Conservation (phyloP, 768 basidiomycete species). For the Hygrophorus pudorinus region DNA sequence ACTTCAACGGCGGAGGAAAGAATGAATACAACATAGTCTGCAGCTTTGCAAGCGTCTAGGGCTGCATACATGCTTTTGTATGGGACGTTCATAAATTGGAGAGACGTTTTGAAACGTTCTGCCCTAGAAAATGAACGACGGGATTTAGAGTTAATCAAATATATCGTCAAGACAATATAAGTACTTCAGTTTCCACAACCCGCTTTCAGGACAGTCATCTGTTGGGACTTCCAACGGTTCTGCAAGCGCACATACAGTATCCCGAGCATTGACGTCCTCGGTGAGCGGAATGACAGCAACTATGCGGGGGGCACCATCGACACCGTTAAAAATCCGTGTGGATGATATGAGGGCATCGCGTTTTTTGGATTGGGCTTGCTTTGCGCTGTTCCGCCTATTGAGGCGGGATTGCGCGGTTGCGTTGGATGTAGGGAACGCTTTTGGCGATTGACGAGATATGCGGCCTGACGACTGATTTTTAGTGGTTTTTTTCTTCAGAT, state of each 20-base stretch:
- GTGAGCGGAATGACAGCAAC: slow-evolving; percentile 83
- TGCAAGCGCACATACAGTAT: slow-evolving; percentile 47
- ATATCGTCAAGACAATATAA: slow-evolving; percentile 13
- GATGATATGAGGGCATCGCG: slow-evolving; percentile 57
- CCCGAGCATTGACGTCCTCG: slow-evolving; percentile 45
- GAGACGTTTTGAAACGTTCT: slow-evolving; percentile 82
- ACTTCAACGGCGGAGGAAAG: slow-evolving; percentile 82
- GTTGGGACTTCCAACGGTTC: slow-evolving; percentile 45
- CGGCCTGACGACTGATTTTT: slow-evolving; percentile 34
- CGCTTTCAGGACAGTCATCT: slow-evolving; percentile 40
- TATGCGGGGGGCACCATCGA: slow-evolving; percentile 73
- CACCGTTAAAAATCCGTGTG: slow-evolving; percentile 69
- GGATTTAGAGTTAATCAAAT: slow-evolving; percentile 3
- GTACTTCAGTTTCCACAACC: slow-evolving; percentile 62
- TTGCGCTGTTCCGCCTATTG: slow-evolving; percentile 78
- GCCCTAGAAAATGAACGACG: slow-evolving; percentile 36
- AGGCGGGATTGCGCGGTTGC: slow-evolving; percentile 58
- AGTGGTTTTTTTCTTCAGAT: background rate
- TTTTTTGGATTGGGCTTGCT: slow-evolving; percentile 71
- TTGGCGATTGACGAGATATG: slow-evolving; percentile 43
- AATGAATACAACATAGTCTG: slow-evolving; percentile 84
- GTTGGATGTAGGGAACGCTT: slow-evolving; percentile 36
- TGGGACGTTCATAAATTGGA: slow-evolving; percentile 77
- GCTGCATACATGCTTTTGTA: slow-evolving; percentile 66
- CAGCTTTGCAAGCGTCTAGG: slow-evolving; percentile 77